Evolutionary conservation across 768 basidiomycete species (phyloP).

Genomic region (Lentinula sp.): DNA sequence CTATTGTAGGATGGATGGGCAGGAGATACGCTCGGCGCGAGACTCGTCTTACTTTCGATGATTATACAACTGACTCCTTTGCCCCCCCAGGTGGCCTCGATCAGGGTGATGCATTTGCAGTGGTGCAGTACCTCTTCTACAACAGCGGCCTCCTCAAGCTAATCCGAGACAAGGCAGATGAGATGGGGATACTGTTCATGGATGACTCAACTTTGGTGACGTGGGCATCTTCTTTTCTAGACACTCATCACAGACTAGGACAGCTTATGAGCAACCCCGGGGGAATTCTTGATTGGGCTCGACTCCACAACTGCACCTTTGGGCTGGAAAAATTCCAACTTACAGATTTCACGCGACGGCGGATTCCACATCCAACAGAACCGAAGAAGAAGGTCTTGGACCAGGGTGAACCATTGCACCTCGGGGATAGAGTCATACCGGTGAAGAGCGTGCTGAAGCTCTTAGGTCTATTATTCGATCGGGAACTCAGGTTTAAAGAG

Average conservation of each 20-base stretch:
- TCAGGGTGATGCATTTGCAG: constrained; percentile 21
- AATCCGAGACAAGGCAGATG: neutral
- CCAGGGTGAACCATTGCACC: neutral
- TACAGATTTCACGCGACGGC: neutral
- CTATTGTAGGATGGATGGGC: constrained; percentile 10
- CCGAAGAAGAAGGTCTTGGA: neutral
- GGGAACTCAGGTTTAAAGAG: constrained; percentile 4
- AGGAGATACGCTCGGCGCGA: constrained; percentile 11
- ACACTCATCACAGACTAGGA: neutral
- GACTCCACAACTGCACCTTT: neutral
- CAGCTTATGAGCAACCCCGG: constrained; percentile 10
- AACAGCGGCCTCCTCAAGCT: constrained; percentile 15
- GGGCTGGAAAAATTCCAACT: neutral
- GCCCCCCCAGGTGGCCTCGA: constrained; percentile 14
- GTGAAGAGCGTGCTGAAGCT: constrained; percentile 5
- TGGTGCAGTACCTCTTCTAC: constrained; percentile 19
- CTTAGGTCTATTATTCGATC: neutral
- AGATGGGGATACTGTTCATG: constrained; percentile 9
- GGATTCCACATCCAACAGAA: neutral
- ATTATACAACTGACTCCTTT: constrained; percentile 16
- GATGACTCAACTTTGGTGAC: constrained; percentile 12
- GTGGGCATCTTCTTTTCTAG: constrained; percentile 4
- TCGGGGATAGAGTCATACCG: constrained; percentile 2
- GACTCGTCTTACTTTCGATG: constrained; percentile 20
- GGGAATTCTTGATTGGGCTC: neutral